Evolutionary conservation across 768 basidiomycete species (phyloP).

Genomic region (Podaxis mareebaensis): DNA sequence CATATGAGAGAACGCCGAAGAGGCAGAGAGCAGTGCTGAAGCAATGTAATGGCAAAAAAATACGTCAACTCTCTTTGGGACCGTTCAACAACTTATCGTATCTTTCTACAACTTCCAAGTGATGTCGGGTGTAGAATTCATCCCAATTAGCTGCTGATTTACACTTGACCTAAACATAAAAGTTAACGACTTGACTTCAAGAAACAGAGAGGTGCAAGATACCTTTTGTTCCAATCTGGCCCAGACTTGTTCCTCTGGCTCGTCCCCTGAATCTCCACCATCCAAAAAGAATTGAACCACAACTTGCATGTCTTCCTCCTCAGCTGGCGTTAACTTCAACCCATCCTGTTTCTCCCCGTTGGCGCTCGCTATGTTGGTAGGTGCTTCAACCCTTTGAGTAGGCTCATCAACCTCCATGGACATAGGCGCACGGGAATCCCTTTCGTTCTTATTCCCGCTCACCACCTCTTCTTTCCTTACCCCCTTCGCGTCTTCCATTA

Average conservation of each 20-base stretch:
- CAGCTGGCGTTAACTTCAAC: neutral
- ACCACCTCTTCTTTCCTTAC: neutral
- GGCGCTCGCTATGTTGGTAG: neutral
- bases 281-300: conserved; percentile 57
- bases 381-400: neutral
- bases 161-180: conserved; percentile 36
- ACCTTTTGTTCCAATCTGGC: conserved; percentile 48
- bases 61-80: neutral
- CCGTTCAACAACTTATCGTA: conserved; percentile 31
- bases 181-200: neutral
- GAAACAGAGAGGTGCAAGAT: conserved; percentile 17
- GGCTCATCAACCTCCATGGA: conserved; percentile 4
- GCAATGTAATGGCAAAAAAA: neutral
- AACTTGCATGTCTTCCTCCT: conserved; percentile 47
- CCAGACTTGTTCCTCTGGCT: conserved; percentile 49
- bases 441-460: conserved; percentile 15
- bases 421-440: conserved; percentile 3
- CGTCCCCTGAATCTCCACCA: conserved; percentile 46
- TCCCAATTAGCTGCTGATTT: conserved; percentile 47
- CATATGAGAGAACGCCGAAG: neutral
- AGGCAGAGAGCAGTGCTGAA: neutral
- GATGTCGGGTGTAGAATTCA: conserved; percentile 49
- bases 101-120: conserved; percentile 40
- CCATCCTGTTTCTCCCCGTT: neutral
- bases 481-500: neutral